Evolutionary conservation across 305 asterid genomes (phyloP), one percentile per base, ranked within the genome.

Genomic region (Stenogyne calaminthoides): DNA sequence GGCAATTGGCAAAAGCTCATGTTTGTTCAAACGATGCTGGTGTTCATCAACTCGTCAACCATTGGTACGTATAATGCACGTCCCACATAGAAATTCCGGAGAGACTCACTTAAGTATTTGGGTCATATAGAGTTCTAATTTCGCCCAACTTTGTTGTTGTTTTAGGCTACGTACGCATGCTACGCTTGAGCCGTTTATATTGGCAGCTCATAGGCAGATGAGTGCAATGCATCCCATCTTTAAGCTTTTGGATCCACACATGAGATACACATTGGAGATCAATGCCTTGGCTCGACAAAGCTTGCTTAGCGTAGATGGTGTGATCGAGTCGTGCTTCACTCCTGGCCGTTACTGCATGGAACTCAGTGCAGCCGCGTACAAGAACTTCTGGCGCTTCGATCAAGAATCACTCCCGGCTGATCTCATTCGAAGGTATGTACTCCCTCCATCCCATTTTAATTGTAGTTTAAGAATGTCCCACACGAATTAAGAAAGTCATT

Each of bases 1-100:
- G 99, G 99, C 91, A 85, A 42, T 70, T 95, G 22, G 99, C 97
- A 2, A 95, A 92, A 78, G 93, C 98, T 60, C 98, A 92, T 46
- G 98, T 92, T 69, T 92, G 96, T 65, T 83, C 99, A 39, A 95
- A 95, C 10, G 99, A 95, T 70, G 99, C 99, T 19, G 99, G 98
- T 8, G 97, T 92, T 19, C 99, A 95, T 71, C 99, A 95, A 79
- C 94, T 90, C 5, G 97, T 92, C 70, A 87, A 95, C 85, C 99
- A 95, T 78, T 95, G 98, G 99, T 95, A 87, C 4, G 86, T 61
- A 9, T 6, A 34, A 9, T 14, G 14, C 40, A 40, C 44, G 18
- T 46, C 19, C 4, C 29, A 39, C 22, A 3, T 5, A 42, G 42
- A 32, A 4, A 32, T 1, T 4, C 7, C 4, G 36, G 6, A 32